These are phyloP conservation scores for Datura wrightii DNA, from an alignment of 257 asterid species.

Conservation along the genomic window DNA sequence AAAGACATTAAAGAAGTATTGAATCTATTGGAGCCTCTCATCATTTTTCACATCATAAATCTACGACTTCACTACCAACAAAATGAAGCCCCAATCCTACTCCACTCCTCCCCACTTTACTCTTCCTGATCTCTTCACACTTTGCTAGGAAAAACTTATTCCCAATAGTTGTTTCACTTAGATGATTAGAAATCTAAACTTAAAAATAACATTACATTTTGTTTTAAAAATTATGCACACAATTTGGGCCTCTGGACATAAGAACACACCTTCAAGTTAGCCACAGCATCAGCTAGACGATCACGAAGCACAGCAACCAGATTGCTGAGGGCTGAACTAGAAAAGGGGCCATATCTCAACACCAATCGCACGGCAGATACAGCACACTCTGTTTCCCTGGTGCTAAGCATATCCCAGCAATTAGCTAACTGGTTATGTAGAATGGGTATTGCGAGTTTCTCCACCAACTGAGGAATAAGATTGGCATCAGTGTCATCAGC, in stretches of 20 bases:
- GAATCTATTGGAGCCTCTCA: background rate
- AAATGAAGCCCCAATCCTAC: background rate
- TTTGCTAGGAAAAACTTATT: conserved; percentile 1
- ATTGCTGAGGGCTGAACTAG: conserved; percentile 69
- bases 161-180: background rate
- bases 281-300: conserved; percentile 82
- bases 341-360: conserved; percentile 66
- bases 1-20: background rate
- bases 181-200: background rate
- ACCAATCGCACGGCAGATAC: conserved; percentile 79
- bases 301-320: conserved; percentile 73
- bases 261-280: conserved; percentile 63
- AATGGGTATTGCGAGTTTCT: conserved; percentile 89
- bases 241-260: background rate
- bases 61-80: background rate
- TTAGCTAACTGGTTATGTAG: conserved; percentile 69
- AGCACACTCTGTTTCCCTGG: conserved; percentile 75
- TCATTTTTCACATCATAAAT: background rate
- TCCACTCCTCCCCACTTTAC: background rate
- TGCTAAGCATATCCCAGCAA: conserved; percentile 93
- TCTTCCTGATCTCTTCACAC: background rate
- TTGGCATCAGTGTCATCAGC: conserved; percentile 73
- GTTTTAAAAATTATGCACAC: background rate
- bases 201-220: background rate
- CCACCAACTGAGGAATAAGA: conserved; percentile 80